Conservation (phyloP, 345 rosid genomes). For the Geranium brycei region DNA sequence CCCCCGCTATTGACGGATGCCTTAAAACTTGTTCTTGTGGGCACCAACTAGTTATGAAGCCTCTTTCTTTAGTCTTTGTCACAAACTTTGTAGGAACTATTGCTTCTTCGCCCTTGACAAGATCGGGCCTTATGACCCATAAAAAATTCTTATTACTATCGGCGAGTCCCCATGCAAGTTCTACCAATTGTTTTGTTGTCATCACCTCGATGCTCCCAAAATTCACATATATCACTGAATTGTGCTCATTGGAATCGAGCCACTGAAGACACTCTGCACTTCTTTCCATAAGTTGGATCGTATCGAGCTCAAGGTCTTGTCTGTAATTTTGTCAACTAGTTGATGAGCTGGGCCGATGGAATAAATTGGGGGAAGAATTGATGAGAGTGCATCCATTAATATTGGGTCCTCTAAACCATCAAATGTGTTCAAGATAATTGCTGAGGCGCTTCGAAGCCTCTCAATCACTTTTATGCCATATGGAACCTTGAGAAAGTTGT, state of each 20-base stretch:
- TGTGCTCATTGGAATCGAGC: slow-evolving; percentile 3
- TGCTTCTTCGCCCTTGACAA: background rate
- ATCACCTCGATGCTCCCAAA: slow-evolving; percentile 6
- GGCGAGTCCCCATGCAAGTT: slow-evolving; percentile 17
- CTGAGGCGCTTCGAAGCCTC: background rate
- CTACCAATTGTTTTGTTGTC: background rate
- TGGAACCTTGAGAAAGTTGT: background rate
- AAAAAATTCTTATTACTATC: slow-evolving; percentile 27
- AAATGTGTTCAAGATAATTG: background rate
- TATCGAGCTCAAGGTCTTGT: background rate
- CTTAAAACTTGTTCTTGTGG: slow-evolving; percentile 36
- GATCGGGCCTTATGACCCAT: slow-evolving; percentile 29
- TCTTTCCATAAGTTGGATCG: slow-evolving; percentile 1
- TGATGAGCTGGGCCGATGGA: background rate
- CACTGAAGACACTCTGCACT: slow-evolving; percentile 4
- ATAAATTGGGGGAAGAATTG: background rate
- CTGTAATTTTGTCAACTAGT: background rate
- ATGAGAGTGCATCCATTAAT: background rate
- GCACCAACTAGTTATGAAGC: slow-evolving; percentile 22
- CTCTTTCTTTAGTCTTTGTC: slow-evolving; percentile 9
- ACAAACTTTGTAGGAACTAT: slow-evolving; percentile 13
- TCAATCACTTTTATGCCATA: background rate
- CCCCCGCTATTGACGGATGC: slow-evolving; percentile 45
- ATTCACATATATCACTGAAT: slow-evolving; percentile 9
- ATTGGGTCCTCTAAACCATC: background rate